phyloP scores from a whole-genome alignment of 1,284 basidiomycete genomes.

The Irpex sp. region DNA sequence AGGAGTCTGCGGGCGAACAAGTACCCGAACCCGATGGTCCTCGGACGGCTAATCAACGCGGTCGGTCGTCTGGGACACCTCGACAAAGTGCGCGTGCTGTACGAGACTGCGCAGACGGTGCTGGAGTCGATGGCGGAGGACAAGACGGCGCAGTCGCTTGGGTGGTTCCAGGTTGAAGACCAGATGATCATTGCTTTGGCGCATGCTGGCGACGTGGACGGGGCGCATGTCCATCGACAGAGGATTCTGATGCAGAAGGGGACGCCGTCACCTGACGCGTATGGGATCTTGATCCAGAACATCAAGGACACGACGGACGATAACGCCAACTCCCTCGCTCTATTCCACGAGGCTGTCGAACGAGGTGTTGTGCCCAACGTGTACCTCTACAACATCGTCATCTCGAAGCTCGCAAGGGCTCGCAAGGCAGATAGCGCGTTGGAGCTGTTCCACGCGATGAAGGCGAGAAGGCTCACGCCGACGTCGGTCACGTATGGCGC shows the following conservation, averaged over 20 bases:
- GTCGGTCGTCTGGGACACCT: conserved; percentile 62
- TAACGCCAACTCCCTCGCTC: conserved; percentile 75
- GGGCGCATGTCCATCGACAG: conserved; percentile 76
- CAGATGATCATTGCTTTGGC: conserved; percentile 83
- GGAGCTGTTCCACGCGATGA: conserved; percentile 83
- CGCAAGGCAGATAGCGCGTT: conserved; percentile 87
- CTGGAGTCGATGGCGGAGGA: conserved; percentile 41
- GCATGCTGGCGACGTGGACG: conserved; percentile 73
- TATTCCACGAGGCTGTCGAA: conserved; percentile 77
- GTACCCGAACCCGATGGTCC: conserved; percentile 46
- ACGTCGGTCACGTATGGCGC: conserved; percentile 94
- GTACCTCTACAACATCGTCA: conserved; percentile 93
- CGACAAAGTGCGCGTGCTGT: conserved; percentile 60
- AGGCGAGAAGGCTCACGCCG: conserved; percentile 59
- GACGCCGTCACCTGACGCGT: conserved; percentile 83
- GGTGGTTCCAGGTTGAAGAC: conserved; percentile 82
- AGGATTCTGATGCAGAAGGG: conserved; percentile 74
- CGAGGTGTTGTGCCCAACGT: conserved; percentile 73
- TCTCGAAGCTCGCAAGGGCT: conserved; percentile 89
- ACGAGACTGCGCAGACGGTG: conserved; percentile 64
- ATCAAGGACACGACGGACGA: conserved; percentile 94
- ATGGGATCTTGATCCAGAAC: conserved; percentile 82
- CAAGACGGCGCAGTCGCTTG: conserved; percentile 45
- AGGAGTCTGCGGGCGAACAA: conserved; percentile 30
- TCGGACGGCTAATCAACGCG: conserved; percentile 62